These are phyloP conservation scores for Colletotrichum destructivum DNA, from an alignment of 2,329 filamentous ascomycete species.

Conservation along the genomic window DNA sequence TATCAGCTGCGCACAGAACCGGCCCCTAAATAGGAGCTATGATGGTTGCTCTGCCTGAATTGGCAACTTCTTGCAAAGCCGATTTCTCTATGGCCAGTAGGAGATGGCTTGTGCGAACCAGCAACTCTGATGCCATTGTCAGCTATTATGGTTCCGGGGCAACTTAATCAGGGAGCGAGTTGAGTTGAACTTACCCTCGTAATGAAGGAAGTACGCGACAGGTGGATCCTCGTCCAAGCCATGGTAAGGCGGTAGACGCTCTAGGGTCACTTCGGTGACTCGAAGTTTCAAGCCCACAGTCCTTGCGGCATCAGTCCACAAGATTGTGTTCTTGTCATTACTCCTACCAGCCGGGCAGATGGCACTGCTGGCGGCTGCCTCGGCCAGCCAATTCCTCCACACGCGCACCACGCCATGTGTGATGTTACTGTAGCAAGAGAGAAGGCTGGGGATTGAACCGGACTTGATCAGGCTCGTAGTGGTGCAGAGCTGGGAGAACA, in stretches of 20 bases:
- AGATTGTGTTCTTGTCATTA: conserved; percentile 54
- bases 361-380: conserved; percentile 63
- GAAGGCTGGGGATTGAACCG: conserved; percentile 72
- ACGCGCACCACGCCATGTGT: conserved; percentile 79
- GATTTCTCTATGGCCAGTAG: conserved; percentile 77
- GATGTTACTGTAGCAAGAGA: conserved; percentile 76
- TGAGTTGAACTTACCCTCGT: conserved; percentile 71
- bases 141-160: conserved; percentile 20
- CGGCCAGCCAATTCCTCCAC: conserved; percentile 79
- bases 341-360: conserved; percentile 43
- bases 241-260: conserved; percentile 68
- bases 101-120: conserved; percentile 75
- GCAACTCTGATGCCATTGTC: conserved; percentile 69
- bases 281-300: conserved; percentile 79
- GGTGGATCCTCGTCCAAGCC: conserved; percentile 74
- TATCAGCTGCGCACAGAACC: conserved; percentile 42
- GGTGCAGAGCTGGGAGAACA: conserved; percentile 82
- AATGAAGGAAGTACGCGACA: conserved; percentile 79
- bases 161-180: too few species aligned
- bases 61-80: conserved; percentile 70
- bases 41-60: conserved; percentile 77
- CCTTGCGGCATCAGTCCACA: conserved; percentile 78
- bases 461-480: conserved; percentile 78
- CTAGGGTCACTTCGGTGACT: conserved; percentile 59
- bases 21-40: conserved; percentile 64